phyloP scores from a whole-genome alignment of 2,329 filamentous ascomycete genomes.

The Ilyonectria destructans region DNA sequence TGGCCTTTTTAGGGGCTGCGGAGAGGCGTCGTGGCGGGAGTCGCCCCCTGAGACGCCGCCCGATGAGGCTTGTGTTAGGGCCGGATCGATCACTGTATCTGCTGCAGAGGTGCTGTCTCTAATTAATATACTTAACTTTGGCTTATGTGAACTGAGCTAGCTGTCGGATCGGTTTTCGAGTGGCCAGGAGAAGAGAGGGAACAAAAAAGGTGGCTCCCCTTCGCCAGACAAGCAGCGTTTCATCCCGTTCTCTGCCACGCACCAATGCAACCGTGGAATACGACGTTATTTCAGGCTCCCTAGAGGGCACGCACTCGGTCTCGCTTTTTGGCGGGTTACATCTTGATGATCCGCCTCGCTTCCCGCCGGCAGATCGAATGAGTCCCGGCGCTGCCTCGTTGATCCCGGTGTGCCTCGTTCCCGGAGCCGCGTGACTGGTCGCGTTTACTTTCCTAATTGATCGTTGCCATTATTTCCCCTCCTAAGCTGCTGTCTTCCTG shows the following conservation, averaged over 20 bases:
- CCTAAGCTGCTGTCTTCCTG: not conserved
- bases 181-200: not conserved
- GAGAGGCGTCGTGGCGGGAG: not conserved
- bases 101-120: not conserved
- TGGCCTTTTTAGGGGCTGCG: not conserved
- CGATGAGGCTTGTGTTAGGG: not conserved
- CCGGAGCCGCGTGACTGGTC: not conserved
- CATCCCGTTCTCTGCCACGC: slow-evolving; percentile 23
- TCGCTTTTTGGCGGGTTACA: slow-evolving; percentile 20
- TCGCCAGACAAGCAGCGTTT: slow-evolving; percentile 18
- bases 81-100: not conserved
- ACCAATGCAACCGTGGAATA: slow-evolving; percentile 6
- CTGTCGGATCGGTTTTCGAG: not conserved
- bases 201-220: not conserved
- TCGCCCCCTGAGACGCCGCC: not conserved
- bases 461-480: not conserved
- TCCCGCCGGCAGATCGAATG: slow-evolving; percentile 29
- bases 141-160: not conserved
- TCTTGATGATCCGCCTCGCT: slow-evolving; percentile 30
- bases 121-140: not conserved
- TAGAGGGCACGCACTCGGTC: not conserved
- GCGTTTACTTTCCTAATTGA: not conserved
- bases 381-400: slow-evolving; percentile 7
- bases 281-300: slow-evolving; percentile 10
- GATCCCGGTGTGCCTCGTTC: slow-evolving; percentile 6